Evolutionary conservation across 1,284 basidiomycete species (phyloP), one percentile per base, ranked within the genome.

Genomic region (Cystobasidium slooffiae): DNA sequence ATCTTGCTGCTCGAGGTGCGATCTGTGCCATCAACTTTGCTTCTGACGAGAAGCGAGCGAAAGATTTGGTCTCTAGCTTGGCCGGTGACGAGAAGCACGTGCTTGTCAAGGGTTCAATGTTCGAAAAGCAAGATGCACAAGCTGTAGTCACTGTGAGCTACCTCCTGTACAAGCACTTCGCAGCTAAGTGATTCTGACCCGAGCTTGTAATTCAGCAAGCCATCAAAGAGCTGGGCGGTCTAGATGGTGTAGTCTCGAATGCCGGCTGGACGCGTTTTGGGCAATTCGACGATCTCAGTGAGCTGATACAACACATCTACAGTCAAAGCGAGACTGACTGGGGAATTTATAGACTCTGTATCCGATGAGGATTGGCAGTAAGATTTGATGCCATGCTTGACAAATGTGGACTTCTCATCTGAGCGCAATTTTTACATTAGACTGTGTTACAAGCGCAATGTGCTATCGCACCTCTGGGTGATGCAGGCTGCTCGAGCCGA

Each of bases 11-110:
- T 18, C 56, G 52, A 22, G 78, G 78, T 24, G 77, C 75, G 44
- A 49, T 55, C 43, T 69, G 77, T 43, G 77, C 78, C 4, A 66
- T 78, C 77, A 79, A 79, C 76, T 79, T 78, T 68, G 68, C 75
- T 14, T 66, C 68, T 5, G 72, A 70, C 62, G 65, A 73, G 43
- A 74, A 75, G 24, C 70, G 77, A 47, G 78, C 77, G 1, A 73
- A 76, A 69, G 55, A 75, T 49, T 69, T 75, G 9, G 68, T 75
- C 63, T 52, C 49, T 24, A 52, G 24, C 4, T 70, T 79, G 56
- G 7, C 24, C 1, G n/a, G 39, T 10, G 24, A 59, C 22, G 10
- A 39, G 6, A 73, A 73, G 6, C 78, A 79, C 63, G 56, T 76
- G 24, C 31, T 78, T 14, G 59, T 79, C 14, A 67, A 75, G 22